A percentile compares a stretch with the other conserved stretches of the same genome.
phyloP scores from a whole-genome alignment of 805 yeast species.

The Yarrowia osloensis region DNA sequence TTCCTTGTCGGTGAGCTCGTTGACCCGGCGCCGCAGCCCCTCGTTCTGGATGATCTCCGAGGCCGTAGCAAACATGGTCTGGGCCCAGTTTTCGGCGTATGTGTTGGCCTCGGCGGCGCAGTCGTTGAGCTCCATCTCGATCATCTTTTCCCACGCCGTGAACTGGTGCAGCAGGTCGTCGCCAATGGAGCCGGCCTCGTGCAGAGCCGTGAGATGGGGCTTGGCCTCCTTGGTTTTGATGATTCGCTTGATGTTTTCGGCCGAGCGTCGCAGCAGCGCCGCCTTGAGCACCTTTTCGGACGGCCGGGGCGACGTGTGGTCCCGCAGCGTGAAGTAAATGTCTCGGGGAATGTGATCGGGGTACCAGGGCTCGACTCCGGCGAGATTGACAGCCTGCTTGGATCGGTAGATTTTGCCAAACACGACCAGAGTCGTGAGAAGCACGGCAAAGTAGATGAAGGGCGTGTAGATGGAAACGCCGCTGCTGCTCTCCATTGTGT shows the following conservation, averaged over 20 bases:
- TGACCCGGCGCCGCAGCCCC: constrained; percentile 78
- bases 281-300: constrained; percentile 78
- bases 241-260: constrained; percentile 83
- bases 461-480: constrained; percentile 67
- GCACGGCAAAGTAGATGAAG: constrained; percentile 67
- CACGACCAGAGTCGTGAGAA: constrained; percentile 63
- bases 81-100: constrained; percentile 78
- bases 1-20: constrained; percentile 37
- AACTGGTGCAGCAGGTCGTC: constrained; percentile 84
- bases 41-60: constrained; percentile 92
- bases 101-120: constrained; percentile 73
- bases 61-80: constrained; percentile 69
- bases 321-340: constrained; percentile 61
- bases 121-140: constrained; percentile 78
- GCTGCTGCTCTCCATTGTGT: constrained; percentile 42
- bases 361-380: constrained; percentile 71
- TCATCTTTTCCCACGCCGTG: constrained; percentile 72
- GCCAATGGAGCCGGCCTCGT: constrained; percentile 87
- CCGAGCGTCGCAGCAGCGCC: constrained; percentile 68
- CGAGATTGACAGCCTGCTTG: constrained; percentile 51
- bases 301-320: constrained; percentile 53
- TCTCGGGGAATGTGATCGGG: constrained; percentile 62
- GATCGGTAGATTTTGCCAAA: constrained; percentile 71
- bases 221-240: constrained; percentile 79
- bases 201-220: constrained; percentile 65